These are phyloP conservation scores for Fusarium dimerum DNA, from an alignment of 2,329 filamentous ascomycete species.

Conservation along the genomic window DNA sequence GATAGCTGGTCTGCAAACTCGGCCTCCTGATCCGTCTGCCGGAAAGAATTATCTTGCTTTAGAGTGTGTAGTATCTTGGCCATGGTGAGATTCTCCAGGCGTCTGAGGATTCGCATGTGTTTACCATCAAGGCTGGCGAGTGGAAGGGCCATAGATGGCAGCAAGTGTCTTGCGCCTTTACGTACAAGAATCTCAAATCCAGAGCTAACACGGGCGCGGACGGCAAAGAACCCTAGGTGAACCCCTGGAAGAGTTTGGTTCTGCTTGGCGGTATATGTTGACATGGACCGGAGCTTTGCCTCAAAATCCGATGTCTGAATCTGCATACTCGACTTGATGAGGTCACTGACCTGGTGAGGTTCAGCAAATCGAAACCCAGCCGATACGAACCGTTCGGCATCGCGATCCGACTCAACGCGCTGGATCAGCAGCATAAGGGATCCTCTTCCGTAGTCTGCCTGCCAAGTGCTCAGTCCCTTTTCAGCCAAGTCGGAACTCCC, in stretches of 20 bases:
- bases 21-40: conserved; percentile 38
- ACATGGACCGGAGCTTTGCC: conserved; percentile 64
- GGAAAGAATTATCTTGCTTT: conserved; percentile 37
- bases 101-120: conserved; percentile 56
- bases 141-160: conserved; percentile 60
- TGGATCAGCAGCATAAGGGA: conserved; percentile 81
- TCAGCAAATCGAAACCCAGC: conserved; percentile 78
- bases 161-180: conserved; percentile 55
- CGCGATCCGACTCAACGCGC: conserved; percentile 55
- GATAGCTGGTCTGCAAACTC: conserved; percentile 49
- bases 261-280: conserved; percentile 52
- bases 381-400: conserved; percentile 65
- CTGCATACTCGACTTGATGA: conserved; percentile 73
- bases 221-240: conserved; percentile 60
- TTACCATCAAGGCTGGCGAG: conserved; percentile 53
- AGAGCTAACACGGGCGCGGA: conserved; percentile 51
- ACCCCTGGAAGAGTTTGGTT: conserved; percentile 53
- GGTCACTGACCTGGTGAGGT: conserved; percentile 65
- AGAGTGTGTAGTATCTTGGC: conserved; percentile 33
- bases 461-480: conserved; percentile 36
- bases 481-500: conserved; percentile 40
- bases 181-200: conserved; percentile 66
- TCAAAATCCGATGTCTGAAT: conserved; percentile 65
- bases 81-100: conserved; percentile 48
- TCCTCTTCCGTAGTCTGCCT: conserved; percentile 61